These are phyloP conservation scores for Bipolaris bicolor DNA, from an alignment of 2,329 filamentous ascomycete genomes.

Conservation along the genomic window DNA sequence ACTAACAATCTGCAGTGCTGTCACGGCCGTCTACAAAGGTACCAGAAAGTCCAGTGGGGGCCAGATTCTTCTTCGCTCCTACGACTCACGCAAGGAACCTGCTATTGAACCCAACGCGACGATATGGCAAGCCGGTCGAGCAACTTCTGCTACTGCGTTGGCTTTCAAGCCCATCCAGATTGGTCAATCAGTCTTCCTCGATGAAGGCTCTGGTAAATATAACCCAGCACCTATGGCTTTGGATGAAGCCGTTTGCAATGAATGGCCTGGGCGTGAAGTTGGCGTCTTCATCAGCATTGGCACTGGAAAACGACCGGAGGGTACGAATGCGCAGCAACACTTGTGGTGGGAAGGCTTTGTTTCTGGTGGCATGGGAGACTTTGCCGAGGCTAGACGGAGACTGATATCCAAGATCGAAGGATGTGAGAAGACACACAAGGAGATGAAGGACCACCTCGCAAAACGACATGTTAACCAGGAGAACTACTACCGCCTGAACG, in stretches of 20 bases:
- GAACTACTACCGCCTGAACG: slow-evolving; percentile 95
- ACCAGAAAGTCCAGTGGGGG: slow-evolving; percentile 68
- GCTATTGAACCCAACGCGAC: slow-evolving; percentile 91
- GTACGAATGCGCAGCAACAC: slow-evolving; percentile 70
- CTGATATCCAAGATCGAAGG: slow-evolving; percentile 93
- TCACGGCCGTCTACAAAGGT: slow-evolving; percentile 90
- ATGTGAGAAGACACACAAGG: slow-evolving; percentile 87
- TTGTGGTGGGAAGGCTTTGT: slow-evolving; percentile 93
- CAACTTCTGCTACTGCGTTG: slow-evolving; percentile 87
- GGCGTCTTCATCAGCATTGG: slow-evolving; percentile 92
- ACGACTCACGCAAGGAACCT: slow-evolving; percentile 91
- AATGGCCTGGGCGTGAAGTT: slow-evolving; percentile 93
- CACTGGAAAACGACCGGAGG: slow-evolving; percentile 83
- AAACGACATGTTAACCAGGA: slow-evolving; percentile 82
- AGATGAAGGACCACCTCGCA: slow-evolving; percentile 80
- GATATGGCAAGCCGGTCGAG: slow-evolving; percentile 95
- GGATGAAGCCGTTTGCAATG: slow-evolving; percentile 88
- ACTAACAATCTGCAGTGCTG: slow-evolving; percentile 64
- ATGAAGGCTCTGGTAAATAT: slow-evolving; percentile 89
- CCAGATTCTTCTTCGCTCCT: slow-evolving; percentile 82
- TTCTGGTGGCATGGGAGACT: slow-evolving; percentile 74
- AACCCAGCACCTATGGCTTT: slow-evolving; percentile 86
- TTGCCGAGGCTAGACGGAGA: slow-evolving; percentile 83
- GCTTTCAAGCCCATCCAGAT: slow-evolving; percentile 97
- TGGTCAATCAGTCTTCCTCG: slow-evolving; percentile 90